A percentile compares a stretch with the other conserved stretches of the same genome.
phyloP scores from a whole-genome alignment of 169 alveolate species.

The Plasmodium billcollinsi region DNA sequence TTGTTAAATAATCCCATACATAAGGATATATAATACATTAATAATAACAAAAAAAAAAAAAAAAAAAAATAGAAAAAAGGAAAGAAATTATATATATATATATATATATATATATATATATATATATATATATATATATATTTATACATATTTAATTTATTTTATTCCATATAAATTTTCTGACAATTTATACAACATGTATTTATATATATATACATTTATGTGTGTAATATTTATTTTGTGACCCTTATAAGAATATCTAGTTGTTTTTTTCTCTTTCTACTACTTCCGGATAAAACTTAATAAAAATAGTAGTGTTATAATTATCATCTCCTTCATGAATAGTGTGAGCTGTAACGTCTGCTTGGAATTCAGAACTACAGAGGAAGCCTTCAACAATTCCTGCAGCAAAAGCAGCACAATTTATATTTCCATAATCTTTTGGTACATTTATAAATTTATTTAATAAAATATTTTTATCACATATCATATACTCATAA shows the following conservation, averaged over 20 bases:
- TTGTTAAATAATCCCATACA: too few relatives aligned
- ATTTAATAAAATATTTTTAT: conserved; percentile 82
- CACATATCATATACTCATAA: conserved; percentile 87
- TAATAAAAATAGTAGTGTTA: conserved; percentile 85
- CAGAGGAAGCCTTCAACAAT: conserved; percentile 87
- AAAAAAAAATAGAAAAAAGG: too few relatives aligned
- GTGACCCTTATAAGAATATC: background rate
- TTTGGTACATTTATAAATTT: conserved; percentile 85
- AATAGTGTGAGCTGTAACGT: conserved; percentile 88
- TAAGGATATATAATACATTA: too few relatives aligned
- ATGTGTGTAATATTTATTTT: background rate
- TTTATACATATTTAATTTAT: background rate
- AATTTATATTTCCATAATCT: conserved; percentile 86
- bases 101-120: conserved; percentile 3
- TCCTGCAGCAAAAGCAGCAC: conserved; percentile 90
- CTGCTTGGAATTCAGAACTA: conserved; percentile 89
- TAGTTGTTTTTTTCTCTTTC: conserved; percentile 69
- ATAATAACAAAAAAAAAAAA: too few relatives aligned
- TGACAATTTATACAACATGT: background rate
- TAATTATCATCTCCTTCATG: conserved; percentile 78
- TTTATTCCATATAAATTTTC: background rate
- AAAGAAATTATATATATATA: background rate
- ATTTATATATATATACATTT: background rate
- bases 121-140: conserved; percentile 5
- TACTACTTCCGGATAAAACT: conserved; percentile 84